Percentiles rank a stretch among this genome's conserved stretches.
These are phyloP conservation scores for Triticum monococcum DNA, from an alignment of 176 grass and related monocot species.

Conservation along the genomic window DNA sequence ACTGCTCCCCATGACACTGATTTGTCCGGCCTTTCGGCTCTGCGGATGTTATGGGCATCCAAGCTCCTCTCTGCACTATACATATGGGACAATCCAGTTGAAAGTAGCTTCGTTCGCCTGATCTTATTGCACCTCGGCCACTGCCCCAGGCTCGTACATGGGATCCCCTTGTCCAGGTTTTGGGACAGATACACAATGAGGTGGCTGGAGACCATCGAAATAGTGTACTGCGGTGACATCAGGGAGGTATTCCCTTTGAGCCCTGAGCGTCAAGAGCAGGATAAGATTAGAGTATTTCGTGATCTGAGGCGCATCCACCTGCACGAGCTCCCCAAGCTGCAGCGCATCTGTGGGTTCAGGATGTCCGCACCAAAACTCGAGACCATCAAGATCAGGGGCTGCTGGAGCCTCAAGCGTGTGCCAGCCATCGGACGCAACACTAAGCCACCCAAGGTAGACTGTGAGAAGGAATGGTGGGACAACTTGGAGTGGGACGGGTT, in stretches of 20 bases:
- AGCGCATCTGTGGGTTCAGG: background rate
- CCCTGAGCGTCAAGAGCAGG: background rate
- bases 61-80: background rate
- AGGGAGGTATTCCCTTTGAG: background rate
- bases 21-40: too few relatives aligned
- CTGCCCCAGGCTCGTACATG: background rate
- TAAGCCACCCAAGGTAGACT: background rate
- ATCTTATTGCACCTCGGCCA: background rate
- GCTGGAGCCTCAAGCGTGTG: slow-evolving; percentile 15
- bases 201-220: background rate
- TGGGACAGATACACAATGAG: background rate
- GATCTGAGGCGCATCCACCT: background rate
- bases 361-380: background rate
- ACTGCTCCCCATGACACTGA: too few relatives aligned
- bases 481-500: background rate
- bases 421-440: rapidly evolving
- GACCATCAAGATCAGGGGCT: slow-evolving; percentile 17
- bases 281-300: rapidly evolving
- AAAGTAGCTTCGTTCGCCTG: background rate
- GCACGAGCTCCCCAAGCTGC: slow-evolving; percentile 15
- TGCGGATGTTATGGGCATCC: too few relatives aligned
- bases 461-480: slow-evolving; percentile 39
- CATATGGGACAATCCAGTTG: background rate
- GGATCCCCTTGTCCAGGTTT: background rate
- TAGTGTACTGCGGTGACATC: background rate